Base-by-base conservation (phyloP, 495 filamentous ascomycete genomes). In the Hapsidospora chrysogenum region DNA sequence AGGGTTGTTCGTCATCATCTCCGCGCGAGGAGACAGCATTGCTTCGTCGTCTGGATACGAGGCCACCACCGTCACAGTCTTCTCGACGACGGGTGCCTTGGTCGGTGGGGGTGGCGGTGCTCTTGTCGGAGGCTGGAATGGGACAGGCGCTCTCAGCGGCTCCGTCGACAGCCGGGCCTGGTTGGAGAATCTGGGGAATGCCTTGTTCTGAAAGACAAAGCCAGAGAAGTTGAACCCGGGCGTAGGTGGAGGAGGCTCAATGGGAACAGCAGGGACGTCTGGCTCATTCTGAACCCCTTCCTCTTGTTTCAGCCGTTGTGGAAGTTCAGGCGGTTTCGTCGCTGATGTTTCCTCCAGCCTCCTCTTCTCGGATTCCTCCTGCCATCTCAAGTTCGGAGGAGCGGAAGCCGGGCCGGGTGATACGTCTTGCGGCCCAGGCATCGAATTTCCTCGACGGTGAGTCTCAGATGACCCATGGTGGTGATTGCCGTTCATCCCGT, bases 321-420 rank as follows among this genome's bases (percentile, higher is more conserved):
- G 23, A 26, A 6, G 23, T 26, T 26, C 23, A 11, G 23, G 23
- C 23, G 11, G 23, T 46, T 45, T 2, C 36, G 39, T 27, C 4
- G 20, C 33, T 16, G 21, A 17, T 16, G 23, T 36, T 9, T 36
- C 20, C n/a, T 36, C 33, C 21, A 22, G 33, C 27, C 60, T 53
- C 9, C 44, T 50, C 17, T 57, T 54, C 17, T 60, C 55, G 33
- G 61, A 57, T 37, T 53, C 58, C 40, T 60, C 63, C 4, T 54
- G 47, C 63, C 64, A 68, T 3, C 61, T 61, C 33, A 66, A 64
- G 36, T 49, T 64, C 1, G 63, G 64, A 2, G 70, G 70, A 1
- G 70, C 70, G 11, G 70, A 74, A 10, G 68, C 71, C 2, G 70
- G 70, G 0, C 70, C 70, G 1, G 70, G 67, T 2, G 64, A 66